phyloP scores from a whole-genome alignment of 2,329 filamentous ascomycete genomes.

The Aureobasidium uvarum region DNA sequence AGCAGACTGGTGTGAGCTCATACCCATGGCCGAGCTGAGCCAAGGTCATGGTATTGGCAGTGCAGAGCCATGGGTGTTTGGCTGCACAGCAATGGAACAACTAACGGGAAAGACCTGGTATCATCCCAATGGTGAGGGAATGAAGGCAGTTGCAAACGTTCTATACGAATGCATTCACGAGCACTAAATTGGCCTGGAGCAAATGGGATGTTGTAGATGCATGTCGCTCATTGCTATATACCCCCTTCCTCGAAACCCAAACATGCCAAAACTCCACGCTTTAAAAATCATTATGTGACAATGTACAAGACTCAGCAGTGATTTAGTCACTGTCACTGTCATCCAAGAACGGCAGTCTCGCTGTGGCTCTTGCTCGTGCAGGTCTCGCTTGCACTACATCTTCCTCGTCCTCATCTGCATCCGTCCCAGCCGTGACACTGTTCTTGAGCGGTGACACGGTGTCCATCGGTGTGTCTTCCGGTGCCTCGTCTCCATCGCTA shows the following conservation, averaged over 20 bases:
- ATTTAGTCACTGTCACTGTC: constrained; percentile 23
- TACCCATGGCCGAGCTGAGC: constrained; percentile 8
- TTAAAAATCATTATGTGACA: background rate
- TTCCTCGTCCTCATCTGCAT: constrained; percentile 43
- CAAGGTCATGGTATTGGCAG: background rate
- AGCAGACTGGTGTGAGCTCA: background rate
- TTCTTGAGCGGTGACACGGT: background rate
- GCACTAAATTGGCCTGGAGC: background rate
- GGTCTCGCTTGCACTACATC: constrained; percentile 29
- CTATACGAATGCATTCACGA: background rate
- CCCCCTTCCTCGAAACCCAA: background rate
- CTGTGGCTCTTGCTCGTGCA: constrained; percentile 8
- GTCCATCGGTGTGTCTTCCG: constrained; percentile 40
- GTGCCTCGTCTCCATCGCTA: constrained; percentile 27
- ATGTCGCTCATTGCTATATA: background rate
- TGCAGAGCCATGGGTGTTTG: constrained; percentile 7
- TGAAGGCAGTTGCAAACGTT: constrained; percentile 3
- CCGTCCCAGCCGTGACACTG: constrained; percentile 23
- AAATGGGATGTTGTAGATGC: background rate
- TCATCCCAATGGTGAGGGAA: constrained; percentile 3
- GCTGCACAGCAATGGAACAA: background rate
- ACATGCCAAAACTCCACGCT: constrained; percentile 20
- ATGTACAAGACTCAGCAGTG: background rate
- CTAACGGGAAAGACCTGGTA: background rate
- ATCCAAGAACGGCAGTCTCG: constrained; percentile 21